Conservation (phyloP, 2,329 filamentous ascomycete species). For the Zymoseptoria pseudotritici region DNA sequence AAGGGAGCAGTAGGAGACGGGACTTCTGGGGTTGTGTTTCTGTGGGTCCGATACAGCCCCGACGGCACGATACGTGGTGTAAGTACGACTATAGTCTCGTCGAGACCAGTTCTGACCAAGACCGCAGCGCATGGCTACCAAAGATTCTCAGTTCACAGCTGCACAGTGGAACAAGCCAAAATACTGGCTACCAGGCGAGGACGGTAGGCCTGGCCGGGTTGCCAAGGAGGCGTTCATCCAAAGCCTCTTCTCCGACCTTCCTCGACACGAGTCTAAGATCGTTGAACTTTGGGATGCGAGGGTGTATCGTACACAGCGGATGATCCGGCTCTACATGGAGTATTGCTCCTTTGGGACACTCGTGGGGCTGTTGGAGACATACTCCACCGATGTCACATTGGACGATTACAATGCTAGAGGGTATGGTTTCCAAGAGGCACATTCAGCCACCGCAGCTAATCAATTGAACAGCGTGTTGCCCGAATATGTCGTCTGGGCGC, state of each 20-base stretch:
- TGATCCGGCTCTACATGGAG: neutral
- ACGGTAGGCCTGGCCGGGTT: neutral
- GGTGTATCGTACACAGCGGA: neutral
- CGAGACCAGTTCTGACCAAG: neutral
- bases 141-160: neutral
- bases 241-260: neutral
- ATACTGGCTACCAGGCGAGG: neutral
- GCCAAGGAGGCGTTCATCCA: neutral
- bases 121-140: neutral
- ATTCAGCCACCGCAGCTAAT: neutral
- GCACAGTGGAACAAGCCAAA: neutral
- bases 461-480: neutral
- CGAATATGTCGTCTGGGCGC: neutral
- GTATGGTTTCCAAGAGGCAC: neutral
- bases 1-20: neutral
- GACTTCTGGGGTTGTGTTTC: neutral
- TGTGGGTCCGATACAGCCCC: neutral
- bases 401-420: neutral
- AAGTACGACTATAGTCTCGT: neutral
- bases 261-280: neutral
- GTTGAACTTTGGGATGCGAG: neutral
- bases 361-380: neutral
- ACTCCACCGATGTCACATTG: neutral
- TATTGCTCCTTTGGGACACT: neutral
- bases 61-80: neutral